phyloP scores from a whole-genome alignment of 2,329 filamentous ascomycete genomes.

The Diplocarpon rosae region DNA sequence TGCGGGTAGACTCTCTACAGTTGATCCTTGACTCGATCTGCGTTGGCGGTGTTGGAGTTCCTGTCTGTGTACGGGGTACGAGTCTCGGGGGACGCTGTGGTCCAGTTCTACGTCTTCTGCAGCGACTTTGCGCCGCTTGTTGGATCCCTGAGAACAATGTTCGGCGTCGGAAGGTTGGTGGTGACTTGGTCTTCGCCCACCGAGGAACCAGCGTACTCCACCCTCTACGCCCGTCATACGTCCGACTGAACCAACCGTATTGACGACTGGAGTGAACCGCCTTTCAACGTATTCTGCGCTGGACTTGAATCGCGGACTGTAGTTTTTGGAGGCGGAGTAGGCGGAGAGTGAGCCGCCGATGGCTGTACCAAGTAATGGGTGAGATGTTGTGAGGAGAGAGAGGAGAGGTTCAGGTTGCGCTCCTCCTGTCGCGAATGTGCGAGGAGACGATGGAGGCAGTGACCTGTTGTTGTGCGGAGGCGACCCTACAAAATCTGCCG shows the following conservation, averaged over 20 bases:
- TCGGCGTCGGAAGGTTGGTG: slow-evolving; percentile 35
- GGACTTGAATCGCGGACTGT: slow-evolving; percentile 80
- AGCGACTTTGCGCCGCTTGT: slow-evolving; percentile 49
- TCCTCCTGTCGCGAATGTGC: slow-evolving; percentile 21
- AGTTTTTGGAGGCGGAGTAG: slow-evolving; percentile 81
- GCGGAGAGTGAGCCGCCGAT: slow-evolving; percentile 77
- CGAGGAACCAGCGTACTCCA: slow-evolving; percentile 74
- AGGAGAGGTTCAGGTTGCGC: slow-evolving; percentile 64
- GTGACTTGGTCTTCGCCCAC: slow-evolving; percentile 33
- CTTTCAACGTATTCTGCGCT: slow-evolving; percentile 85
- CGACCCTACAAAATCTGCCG: slow-evolving; percentile 54
- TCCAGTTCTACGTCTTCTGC: slow-evolving; percentile 29
- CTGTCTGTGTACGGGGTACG: slow-evolving; percentile 20
- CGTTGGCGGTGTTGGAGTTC: slow-evolving; percentile 23
- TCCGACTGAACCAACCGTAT: slow-evolving; percentile 74
- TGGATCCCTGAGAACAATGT: slow-evolving; percentile 32
- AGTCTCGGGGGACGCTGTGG: slow-evolving; percentile 26
- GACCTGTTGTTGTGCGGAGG: slow-evolving; percentile 32
- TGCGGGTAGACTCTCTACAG: slow-evolving; percentile 65
- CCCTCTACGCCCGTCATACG: slow-evolving; percentile 81
- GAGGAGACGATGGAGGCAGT: slow-evolving; percentile 28
- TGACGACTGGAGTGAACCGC: slow-evolving; percentile 75
- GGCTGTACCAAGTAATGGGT: slow-evolving; percentile 75
- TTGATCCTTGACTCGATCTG: slow-evolving; percentile 28
- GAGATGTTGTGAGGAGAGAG: slow-evolving; percentile 75